Base-by-base conservation (phyloP, 2,329 filamentous ascomycete genomes). In the Aspergillus neoniger region DNA sequence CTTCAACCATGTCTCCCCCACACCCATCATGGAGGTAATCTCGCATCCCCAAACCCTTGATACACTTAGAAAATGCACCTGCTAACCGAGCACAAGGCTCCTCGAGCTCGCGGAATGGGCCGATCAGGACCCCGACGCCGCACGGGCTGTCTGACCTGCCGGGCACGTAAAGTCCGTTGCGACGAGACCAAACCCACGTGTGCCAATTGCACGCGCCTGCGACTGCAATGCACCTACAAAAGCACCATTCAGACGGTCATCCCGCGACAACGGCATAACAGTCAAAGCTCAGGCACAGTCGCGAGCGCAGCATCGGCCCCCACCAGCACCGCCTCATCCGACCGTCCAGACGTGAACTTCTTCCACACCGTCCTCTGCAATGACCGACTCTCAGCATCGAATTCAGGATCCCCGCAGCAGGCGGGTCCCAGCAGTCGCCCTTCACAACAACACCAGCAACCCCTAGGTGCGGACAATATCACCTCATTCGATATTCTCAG, bases 161-260 rank as follows among this genome's bases (percentile, higher is more conserved):
- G 74, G 50, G 67, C 71, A 28, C 72, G 74, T 53, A 76, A 76
- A 60, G 74, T 76, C 25, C 72, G 72, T 52, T 76, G 74, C 60
- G 72, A 75, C 58, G 73, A 76, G 58, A 41, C 64, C 8, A 76
- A 75, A 55, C 74, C 74, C 6, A 66, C 64, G 36, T 76, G 74
- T 58, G 66, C 72, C 32, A 74, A 74, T 59, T 76, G 74, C 53
- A 70, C 67, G 30, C 72, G 73, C 21, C 61, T 76, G 8, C 67
- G 70, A 17, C 60, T 76, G 25, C 63, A 64, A 55, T 76, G 73
- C 28, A 52, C 65, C 19, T 76, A 75, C 56, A 73, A 69, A 54
- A 65, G 64, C 3, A 69, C 67, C 41, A 58, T 69, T 10, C 59
- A 64, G 3, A 62, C 63, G 4, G 53, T 60, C n/a, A 53, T 59